These are phyloP conservation scores for Inga leiocalycina DNA, from an alignment of 306 rosid genomes.

Conservation along the genomic window DNA sequence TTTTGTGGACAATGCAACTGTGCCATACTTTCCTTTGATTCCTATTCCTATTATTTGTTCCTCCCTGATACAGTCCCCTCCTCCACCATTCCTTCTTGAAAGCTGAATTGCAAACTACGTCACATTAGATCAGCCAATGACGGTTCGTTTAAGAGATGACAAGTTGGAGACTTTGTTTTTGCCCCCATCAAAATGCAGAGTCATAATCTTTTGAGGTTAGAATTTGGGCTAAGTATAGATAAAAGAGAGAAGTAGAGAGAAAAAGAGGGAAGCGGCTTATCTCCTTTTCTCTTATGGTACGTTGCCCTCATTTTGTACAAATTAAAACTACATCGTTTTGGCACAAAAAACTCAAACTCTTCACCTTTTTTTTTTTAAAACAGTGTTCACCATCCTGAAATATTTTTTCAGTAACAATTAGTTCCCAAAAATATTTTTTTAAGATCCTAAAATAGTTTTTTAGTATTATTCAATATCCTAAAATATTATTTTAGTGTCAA, in stretches of 20 bases:
- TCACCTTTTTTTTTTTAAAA: too few relatives aligned
- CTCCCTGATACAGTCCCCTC: constrained; percentile 38
- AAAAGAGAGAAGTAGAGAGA: neutral
- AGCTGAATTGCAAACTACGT: neutral
- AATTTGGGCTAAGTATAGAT: neutral
- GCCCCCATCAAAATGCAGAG: neutral
- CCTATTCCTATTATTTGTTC: constrained; percentile 67
- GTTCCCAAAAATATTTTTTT: too few relatives aligned
- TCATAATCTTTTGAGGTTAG: neutral
- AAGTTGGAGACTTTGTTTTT: neutral
- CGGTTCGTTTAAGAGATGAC: neutral
- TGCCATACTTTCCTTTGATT: constrained; percentile 70
- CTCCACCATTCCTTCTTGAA: neutral
- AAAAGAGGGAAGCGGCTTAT: neutral
- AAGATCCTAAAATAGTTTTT: too few relatives aligned
- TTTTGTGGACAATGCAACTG: constrained; percentile 68
- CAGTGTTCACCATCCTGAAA: too few relatives aligned
- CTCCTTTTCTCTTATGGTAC: too few relatives aligned
- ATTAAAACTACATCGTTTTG: too few relatives aligned
- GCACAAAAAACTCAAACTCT: too few relatives aligned
- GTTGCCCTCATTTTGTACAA: too few relatives aligned
- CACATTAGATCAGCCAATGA: neutral
- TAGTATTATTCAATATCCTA: too few relatives aligned
- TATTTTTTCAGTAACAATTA: too few relatives aligned
- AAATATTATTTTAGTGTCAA: too few relatives aligned